Evolutionary conservation across 257 asterid species (phyloP).

Genomic region (Solanum arcanum): DNA sequence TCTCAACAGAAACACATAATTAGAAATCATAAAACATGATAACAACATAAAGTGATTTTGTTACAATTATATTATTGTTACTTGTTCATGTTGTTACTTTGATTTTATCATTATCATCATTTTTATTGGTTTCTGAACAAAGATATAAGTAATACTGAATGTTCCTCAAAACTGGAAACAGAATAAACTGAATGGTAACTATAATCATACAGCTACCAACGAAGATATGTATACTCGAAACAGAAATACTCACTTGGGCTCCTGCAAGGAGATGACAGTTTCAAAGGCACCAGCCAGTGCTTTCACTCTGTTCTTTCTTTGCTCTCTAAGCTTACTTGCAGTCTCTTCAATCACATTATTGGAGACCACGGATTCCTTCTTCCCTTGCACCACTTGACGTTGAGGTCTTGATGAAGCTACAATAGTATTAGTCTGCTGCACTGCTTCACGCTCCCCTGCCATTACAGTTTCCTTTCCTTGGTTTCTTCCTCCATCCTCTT

Average conservation of each 20-base stretch:
- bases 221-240: background rate
- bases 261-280: constrained; percentile 56
- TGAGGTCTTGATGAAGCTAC: constrained; percentile 6
- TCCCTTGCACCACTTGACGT: constrained; percentile 20
- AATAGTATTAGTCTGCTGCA: constrained; percentile 1
- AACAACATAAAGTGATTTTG: background rate
- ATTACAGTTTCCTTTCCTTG: constrained; percentile 2
- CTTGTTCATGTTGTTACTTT: background rate
- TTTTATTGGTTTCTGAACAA: background rate
- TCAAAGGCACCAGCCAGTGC: constrained; percentile 89
- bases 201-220: background rate
- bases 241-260: constrained; percentile 21
- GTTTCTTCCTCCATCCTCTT: background rate
- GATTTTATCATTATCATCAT: background rate
- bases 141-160: background rate
- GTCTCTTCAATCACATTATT: constrained; percentile 70
- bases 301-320: constrained; percentile 57
- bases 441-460: background rate
- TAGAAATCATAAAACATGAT: background rate
- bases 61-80: background rate
- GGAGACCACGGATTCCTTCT: constrained; percentile 28
- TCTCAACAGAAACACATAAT: background rate
- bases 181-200: background rate
- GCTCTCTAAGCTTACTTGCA: constrained; percentile 47
- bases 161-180: background rate